Evolutionary conservation across 129 eudicot species (phyloP).

Genomic region (Flaveria trinervia): DNA sequence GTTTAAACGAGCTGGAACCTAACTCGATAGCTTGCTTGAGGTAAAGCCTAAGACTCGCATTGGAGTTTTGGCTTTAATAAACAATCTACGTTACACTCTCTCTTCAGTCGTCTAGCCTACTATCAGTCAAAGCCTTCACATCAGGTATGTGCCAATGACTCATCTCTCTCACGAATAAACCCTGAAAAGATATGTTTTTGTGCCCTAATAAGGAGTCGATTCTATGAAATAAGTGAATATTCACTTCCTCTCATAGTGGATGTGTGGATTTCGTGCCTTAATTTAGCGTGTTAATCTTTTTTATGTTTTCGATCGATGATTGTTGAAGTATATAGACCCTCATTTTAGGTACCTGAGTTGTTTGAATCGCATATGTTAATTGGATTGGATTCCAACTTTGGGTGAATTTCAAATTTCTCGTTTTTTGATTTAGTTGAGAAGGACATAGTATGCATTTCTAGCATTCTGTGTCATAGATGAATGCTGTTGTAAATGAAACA

Average conservation of each 20-base stretch:
- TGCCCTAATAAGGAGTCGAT: background rate
- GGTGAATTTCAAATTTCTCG: too few relatives aligned
- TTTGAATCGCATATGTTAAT: too few relatives aligned
- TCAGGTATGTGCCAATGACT: background rate
- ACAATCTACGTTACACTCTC: background rate
- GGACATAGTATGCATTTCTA: background rate
- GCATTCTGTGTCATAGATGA: background rate
- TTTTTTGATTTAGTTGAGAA: background rate
- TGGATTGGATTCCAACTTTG: too few relatives aligned
- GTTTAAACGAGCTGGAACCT: too few relatives aligned
- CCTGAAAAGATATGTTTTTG: background rate
- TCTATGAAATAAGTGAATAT: background rate
- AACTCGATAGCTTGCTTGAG: too few relatives aligned
- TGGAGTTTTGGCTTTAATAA: too few relatives aligned
- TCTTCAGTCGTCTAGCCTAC: background rate
- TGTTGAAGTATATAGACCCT: background rate
- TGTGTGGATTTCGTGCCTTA: background rate
- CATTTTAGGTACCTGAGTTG: background rate
- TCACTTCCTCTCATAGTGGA: background rate
- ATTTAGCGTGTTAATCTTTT: background rate
- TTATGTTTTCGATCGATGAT: slow-evolving; percentile 7
- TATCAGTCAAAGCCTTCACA: slow-evolving; percentile 6
- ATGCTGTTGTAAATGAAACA: background rate
- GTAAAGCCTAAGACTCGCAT: too few relatives aligned
- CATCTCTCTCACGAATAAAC: background rate